Evolutionary conservation across 495 filamentous ascomycete genomes (phyloP).

Genomic region (Physcia stellaris): DNA sequence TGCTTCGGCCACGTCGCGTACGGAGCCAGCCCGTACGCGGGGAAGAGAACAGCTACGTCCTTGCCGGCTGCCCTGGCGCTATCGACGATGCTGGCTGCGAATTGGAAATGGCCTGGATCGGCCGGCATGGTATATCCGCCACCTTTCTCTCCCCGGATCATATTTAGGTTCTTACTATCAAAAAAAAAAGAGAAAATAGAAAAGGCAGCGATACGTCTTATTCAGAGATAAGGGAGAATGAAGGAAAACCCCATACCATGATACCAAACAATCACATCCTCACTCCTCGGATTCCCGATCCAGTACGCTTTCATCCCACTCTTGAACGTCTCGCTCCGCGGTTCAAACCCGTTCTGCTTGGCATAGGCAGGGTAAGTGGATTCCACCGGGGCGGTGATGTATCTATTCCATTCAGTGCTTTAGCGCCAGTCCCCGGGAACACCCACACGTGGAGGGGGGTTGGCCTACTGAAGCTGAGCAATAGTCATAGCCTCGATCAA

Average conservation of each 20-base stretch:
- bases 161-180: not conserved
- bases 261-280: slow-evolving; percentile 45
- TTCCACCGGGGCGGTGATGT: slow-evolving; percentile 2
- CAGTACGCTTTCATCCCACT: slow-evolving; percentile 42
- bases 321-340: slow-evolving; percentile 33
- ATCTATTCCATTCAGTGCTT: not conserved
- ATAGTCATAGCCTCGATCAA: no score
- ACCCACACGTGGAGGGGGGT: no score
- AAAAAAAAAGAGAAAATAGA: not conserved
- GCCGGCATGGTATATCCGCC: slow-evolving; percentile 43
- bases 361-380: slow-evolving; percentile 32
- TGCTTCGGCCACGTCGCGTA: slow-evolving; percentile 41
- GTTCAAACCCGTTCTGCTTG: slow-evolving; percentile 30
- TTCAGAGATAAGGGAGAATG: no score
- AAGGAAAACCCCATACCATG: slow-evolving; percentile 33
- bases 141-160: slow-evolving; percentile 21
- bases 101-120: slow-evolving; percentile 29
- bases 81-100: no score
- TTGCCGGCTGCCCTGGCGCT: slow-evolving; percentile 29
- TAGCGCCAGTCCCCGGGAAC: not conserved
- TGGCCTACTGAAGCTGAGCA: no score
- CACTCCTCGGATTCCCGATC: slow-evolving; percentile 41
- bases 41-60: slow-evolving; percentile 35
- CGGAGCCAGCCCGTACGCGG: slow-evolving; percentile 44
- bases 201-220: no score